Conservation (phyloP, 129 eudicot genomes). For the Glebionis coronaria region DNA sequence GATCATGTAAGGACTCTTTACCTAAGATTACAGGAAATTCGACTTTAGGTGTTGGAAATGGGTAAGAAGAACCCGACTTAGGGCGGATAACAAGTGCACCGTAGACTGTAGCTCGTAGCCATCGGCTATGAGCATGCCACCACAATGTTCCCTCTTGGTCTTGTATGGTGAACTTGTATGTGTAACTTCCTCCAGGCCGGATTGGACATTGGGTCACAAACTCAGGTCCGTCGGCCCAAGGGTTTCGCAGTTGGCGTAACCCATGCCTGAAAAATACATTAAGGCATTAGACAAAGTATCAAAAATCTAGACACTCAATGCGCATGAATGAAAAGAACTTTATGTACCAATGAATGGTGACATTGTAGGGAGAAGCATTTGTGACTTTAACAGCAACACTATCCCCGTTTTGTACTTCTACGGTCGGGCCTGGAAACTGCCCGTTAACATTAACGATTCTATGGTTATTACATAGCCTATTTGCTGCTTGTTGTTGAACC, state of each 20-base stretch:
- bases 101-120: conserved; percentile 91
- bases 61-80: conserved; percentile 57
- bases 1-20: conserved; percentile 13
- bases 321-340: not conserved
- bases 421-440: conserved; percentile 77
- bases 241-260: conserved; percentile 68
- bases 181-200: conserved; percentile 66
- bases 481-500: conserved; percentile 30
- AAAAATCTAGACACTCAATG: not conserved
- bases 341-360: conserved; percentile 71
- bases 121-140: conserved; percentile 96
- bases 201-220: conserved; percentile 87
- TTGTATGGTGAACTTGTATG: conserved; percentile 57
- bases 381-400: conserved; percentile 51
- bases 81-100: conserved; percentile 77
- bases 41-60: conserved; percentile 54
- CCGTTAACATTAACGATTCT: conserved; percentile 73
- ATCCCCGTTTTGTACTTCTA: conserved; percentile 66
- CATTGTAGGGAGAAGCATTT: conserved; percentile 56
- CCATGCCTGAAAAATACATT: conserved; percentile 58
- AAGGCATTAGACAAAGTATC: not conserved
- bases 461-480: conserved; percentile 65
- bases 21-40: conserved; percentile 74
- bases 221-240: conserved; percentile 94
- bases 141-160: conserved; percentile 79